Evolutionary conservation across 192 early-diverging fungal genomes (phyloP).

Genomic region (Kickxella alabastrina): DNA sequence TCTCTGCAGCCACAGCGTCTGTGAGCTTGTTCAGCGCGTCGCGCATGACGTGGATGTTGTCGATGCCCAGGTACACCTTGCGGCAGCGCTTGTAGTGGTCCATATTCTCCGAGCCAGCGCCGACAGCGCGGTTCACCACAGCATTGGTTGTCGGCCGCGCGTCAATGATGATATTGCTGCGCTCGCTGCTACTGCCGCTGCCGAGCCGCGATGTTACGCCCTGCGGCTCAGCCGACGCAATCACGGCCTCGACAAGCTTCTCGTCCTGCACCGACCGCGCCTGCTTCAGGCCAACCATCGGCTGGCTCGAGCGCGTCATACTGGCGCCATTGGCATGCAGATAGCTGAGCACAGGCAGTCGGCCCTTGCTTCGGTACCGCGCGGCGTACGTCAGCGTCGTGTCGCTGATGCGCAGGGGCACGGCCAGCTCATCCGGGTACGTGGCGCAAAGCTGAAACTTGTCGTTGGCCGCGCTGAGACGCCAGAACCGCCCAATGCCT

Average conservation of each 20-base stretch:
- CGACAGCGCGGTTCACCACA: conserved; percentile 84
- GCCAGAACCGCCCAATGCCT: conserved; percentile 72
- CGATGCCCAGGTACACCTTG: conserved; percentile 86
- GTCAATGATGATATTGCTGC: conserved; percentile 87
- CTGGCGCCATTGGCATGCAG: conserved; percentile 81
- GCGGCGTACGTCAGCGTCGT: conserved; percentile 82
- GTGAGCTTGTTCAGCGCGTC: conserved; percentile 79
- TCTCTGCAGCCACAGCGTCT: conserved; percentile 45
- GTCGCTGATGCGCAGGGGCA: conserved; percentile 87
- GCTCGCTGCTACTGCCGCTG: too few relatives aligned
- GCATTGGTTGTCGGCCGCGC: conserved; percentile 94
- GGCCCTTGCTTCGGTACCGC: conserved; percentile 83
- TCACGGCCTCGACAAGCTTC: conserved; percentile 90
- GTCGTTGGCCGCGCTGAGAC: conserved; percentile 71
- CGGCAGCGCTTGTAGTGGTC: conserved; percentile 89
- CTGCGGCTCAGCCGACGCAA: conserved; percentile 55
- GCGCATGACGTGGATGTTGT: conserved; percentile 98
- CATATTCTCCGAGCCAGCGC: conserved; percentile 91
- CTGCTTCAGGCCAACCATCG: conserved; percentile 93
- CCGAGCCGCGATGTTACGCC: conserved; percentile 50
- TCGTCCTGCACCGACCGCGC: conserved; percentile 96
- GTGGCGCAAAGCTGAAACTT: conserved; percentile 84
- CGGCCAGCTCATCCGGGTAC: conserved; percentile 77
- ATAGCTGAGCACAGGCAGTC: conserved; percentile 88
- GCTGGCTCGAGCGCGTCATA: conserved; percentile 92